phyloP scores from a whole-genome alignment of 2,329 filamentous ascomycete species.

The Curvularia sp. region DNA sequence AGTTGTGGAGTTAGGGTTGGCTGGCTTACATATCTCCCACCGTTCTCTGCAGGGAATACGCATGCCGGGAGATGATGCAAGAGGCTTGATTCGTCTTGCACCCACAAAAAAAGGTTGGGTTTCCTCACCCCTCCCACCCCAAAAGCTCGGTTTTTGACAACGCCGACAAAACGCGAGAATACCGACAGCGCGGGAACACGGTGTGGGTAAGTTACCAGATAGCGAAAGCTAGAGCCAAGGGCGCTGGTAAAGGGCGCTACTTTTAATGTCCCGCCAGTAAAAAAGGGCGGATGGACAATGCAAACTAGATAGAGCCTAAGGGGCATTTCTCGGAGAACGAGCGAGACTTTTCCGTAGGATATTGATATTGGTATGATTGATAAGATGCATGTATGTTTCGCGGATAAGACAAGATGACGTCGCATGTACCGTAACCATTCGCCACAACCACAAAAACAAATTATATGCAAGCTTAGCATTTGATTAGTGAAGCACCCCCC shows the following conservation, averaged over 20 bases:
- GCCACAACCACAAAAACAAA: not conserved
- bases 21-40: not conserved
- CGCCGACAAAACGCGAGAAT: not conserved
- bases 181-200: not conserved
- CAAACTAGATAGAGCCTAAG: not conserved
- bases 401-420: conserved; percentile 1
- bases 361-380: not conserved
- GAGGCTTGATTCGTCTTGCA: not conserved
- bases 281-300: not conserved
- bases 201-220: not conserved
- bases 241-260: not conserved
- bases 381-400: not conserved
- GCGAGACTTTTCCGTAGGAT: not conserved
- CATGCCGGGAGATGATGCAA: not conserved
- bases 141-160: not conserved
- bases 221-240: not conserved
- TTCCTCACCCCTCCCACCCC: not conserved
- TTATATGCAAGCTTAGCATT: not conserved
- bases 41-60: not conserved
- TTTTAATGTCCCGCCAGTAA: not conserved
- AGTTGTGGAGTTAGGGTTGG: not conserved
- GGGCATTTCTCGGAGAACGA: not conserved
- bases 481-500: not conserved
- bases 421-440: not conserved
- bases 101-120: not conserved